These are phyloP conservation scores for Metschnikowia sp. DNA, from an alignment of 805 yeast genomes.

Conservation along the genomic window DNA sequence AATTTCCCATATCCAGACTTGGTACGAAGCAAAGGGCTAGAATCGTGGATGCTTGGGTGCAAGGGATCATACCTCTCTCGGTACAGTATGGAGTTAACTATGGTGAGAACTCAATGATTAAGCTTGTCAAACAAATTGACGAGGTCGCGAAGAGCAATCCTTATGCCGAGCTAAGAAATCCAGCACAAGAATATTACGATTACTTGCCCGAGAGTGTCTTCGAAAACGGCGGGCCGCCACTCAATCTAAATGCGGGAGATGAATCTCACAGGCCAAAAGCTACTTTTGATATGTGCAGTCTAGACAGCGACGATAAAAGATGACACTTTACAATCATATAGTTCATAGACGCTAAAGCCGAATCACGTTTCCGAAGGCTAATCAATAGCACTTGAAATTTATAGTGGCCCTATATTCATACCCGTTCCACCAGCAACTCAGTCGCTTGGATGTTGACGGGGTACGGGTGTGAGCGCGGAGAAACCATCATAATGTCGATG, in stretches of 20 bases:
- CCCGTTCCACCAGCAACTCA: too few relatives aligned
- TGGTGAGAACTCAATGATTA: slow-evolving; percentile 64
- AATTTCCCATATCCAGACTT: slow-evolving; percentile 66
- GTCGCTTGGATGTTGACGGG: not conserved
- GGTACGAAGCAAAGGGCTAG: slow-evolving; percentile 75
- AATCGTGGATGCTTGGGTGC: slow-evolving; percentile 54
- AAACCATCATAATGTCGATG: not conserved
- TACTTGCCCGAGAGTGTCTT: slow-evolving; percentile 27
- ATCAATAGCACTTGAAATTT: too few relatives aligned
- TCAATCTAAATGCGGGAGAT: slow-evolving; percentile 26
- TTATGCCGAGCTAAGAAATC: slow-evolving; percentile 38
- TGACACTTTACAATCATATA: too few relatives aligned
- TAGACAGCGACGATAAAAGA: slow-evolving; percentile 2
- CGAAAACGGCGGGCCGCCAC: slow-evolving; percentile 29
- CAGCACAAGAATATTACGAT: slow-evolving; percentile 41
- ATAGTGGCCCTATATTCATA: too few relatives aligned
- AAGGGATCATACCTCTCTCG: slow-evolving; percentile 40
- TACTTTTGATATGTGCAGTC: slow-evolving; percentile 14
- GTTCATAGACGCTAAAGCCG: too few relatives aligned
- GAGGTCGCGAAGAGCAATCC: slow-evolving; percentile 38
- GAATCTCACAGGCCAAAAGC: slow-evolving; percentile 8
- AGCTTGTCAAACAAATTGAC: slow-evolving; percentile 55
- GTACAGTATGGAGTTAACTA: slow-evolving; percentile 51
- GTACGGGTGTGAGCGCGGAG: slow-evolving; percentile 4
- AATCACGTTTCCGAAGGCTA: too few relatives aligned